Evolutionary conservation across 352 stramenopile species (phyloP).

Genomic region (Globisporangium acanthophoron): DNA sequence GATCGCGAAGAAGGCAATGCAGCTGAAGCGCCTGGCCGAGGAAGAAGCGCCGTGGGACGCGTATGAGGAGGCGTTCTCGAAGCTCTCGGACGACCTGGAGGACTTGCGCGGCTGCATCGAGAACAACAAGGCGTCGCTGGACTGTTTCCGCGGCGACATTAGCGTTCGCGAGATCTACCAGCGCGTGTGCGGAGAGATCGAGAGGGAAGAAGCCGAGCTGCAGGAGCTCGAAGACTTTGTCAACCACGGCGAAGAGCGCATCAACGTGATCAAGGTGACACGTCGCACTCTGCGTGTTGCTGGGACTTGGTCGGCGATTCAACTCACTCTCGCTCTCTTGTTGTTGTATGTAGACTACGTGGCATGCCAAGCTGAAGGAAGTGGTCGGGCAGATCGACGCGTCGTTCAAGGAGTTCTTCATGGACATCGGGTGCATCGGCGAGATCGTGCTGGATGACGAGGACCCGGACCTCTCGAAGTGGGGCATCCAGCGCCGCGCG

Average conservation of each 20-base stretch:
- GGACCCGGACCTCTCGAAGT: conserved; percentile 81
- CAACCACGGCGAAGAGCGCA: conserved; percentile 51
- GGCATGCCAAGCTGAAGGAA: conserved; percentile 58
- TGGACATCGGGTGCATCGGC: conserved; percentile 81
- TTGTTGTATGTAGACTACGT: conserved; percentile 35
- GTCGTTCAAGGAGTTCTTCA: conserved; percentile 83
- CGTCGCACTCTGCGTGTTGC: too few species aligned
- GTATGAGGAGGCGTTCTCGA: conserved; percentile 54
- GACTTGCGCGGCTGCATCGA: conserved; percentile 73
- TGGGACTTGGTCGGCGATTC: not conserved
- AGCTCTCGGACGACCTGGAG: conserved; percentile 70
- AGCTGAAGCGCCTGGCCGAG: conserved; percentile 62
- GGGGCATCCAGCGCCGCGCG: conserved; percentile 78
- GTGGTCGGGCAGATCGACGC: conserved; percentile 76
- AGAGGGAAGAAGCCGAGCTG: conserved; percentile 50
- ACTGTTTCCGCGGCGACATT: conserved; percentile 77
- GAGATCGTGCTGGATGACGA: conserved; percentile 78
- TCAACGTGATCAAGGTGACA: conserved; percentile 67
- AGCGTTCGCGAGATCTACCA: conserved; percentile 73
- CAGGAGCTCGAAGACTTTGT: conserved; percentile 58
- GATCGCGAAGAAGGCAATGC: conserved; percentile 57
- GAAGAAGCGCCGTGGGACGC: conserved; percentile 57
- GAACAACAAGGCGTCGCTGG: conserved; percentile 78
- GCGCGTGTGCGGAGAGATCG: conserved; percentile 58
- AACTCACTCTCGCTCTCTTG: not conserved